phyloP scores from a whole-genome alignment of 2,329 filamentous ascomycete genomes.

The Fusarium austroafricanum region DNA sequence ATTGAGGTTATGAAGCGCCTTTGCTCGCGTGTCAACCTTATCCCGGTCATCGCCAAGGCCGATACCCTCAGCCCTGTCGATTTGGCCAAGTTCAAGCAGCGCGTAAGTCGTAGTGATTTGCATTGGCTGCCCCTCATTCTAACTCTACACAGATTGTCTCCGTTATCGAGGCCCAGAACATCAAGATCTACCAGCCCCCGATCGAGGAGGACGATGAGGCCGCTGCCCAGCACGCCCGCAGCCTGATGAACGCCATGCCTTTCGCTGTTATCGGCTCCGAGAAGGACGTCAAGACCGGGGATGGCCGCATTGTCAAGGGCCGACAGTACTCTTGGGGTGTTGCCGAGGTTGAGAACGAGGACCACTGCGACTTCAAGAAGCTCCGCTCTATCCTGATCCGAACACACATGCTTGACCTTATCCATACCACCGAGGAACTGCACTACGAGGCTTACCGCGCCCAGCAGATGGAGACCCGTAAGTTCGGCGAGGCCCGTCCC shows the following conservation, averaged over 20 bases:
- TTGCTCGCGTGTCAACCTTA: constrained; percentile 97
- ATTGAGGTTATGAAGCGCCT: constrained; percentile 99
- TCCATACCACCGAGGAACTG: constrained; percentile 98
- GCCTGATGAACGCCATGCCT: constrained; percentile 95
- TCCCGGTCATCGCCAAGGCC: constrained; percentile 98
- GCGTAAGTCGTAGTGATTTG: constrained; percentile 68
- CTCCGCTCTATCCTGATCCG: constrained; percentile 98
- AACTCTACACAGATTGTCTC: constrained; percentile 77
- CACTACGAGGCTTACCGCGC: constrained; percentile 99
- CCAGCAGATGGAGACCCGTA: constrained; percentile 99
- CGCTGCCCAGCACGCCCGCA: constrained; percentile 92
- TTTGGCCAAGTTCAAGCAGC: constrained; percentile 92
- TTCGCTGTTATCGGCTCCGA: constrained; percentile 99
- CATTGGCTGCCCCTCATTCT: not conserved
- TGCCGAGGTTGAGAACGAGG: constrained; percentile 99
- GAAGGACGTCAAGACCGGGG: constrained; percentile 97
- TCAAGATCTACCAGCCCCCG: constrained; percentile 99
- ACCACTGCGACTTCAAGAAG: constrained; percentile 99
- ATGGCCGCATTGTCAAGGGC: constrained; percentile 97
- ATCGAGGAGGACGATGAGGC: constrained; percentile 98
- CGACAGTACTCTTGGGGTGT: constrained; percentile 99
- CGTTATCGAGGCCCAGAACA: constrained; percentile 97
- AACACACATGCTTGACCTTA: constrained; percentile 99
- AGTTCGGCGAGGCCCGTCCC: constrained; percentile 97
- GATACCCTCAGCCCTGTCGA: constrained; percentile 96